Evolutionary conservation across 2,329 filamentous ascomycete genomes (phyloP).

Genomic region (Aspergillus sp.): DNA sequence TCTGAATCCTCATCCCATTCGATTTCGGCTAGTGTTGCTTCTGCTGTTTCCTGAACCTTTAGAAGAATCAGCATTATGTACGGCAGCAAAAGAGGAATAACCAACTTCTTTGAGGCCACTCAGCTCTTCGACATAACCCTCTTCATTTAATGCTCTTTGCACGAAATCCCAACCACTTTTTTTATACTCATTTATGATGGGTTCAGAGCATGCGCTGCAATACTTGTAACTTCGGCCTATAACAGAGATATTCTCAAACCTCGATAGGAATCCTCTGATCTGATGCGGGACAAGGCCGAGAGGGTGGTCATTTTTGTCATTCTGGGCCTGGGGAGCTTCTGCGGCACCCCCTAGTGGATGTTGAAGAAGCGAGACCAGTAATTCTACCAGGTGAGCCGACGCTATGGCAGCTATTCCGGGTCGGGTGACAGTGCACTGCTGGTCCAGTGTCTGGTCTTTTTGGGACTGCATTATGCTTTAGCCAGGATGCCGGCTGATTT

Average conservation of each 20-base stretch:
- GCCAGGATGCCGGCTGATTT: conserved; percentile 11
- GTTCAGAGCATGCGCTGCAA: conserved; percentile 63
- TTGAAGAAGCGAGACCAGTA: conserved; percentile 83
- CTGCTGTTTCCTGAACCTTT: conserved; percentile 48
- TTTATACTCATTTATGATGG: conserved; percentile 54
- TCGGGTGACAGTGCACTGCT: conserved; percentile 95
- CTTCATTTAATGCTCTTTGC: conserved; percentile 58
- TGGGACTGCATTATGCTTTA: conserved; percentile 64
- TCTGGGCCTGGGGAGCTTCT: conserved; percentile 34
- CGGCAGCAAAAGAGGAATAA: conserved; percentile 1
- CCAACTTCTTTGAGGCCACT: conserved; percentile 59
- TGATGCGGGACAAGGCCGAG: conserved; percentile 61
- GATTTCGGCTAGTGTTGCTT: conserved; percentile 44
- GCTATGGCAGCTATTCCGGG: conserved; percentile 91
- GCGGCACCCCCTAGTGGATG: conserved; percentile 62
- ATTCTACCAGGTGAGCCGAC: conserved; percentile 84
- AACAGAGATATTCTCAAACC: conserved; percentile 59
- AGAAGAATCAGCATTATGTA: conserved; percentile 20
- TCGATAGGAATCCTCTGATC: conserved; percentile 62
- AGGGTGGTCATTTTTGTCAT: conserved; percentile 43
- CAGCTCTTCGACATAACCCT: conserved; percentile 63
- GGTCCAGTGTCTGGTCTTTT: conserved; percentile 92
- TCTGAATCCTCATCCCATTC: conserved; percentile 47
- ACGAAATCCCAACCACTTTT: conserved; percentile 62
- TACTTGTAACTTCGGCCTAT: conserved; percentile 59